phyloP scores from a whole-genome alignment of 768 basidiomycete species.

The Harrya chromipes region DNA sequence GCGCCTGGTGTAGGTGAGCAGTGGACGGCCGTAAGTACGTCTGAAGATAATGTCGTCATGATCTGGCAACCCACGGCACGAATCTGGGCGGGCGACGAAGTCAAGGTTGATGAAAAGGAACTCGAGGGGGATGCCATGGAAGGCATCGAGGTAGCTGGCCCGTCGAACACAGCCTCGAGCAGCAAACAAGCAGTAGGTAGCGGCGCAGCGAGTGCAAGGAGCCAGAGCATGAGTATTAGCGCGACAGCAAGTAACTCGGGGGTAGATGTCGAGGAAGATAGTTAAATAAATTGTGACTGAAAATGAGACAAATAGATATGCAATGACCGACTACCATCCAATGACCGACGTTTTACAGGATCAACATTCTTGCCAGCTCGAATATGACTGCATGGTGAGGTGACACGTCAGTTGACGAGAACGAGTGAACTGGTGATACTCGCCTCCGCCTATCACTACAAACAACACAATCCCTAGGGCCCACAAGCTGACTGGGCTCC shows the following conservation, averaged over 20 bases:
- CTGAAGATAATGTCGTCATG: conserved; percentile 96
- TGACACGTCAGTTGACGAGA: conserved; percentile 9
- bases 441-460: conserved; percentile 79
- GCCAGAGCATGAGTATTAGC: conserved; percentile 63
- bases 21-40: conserved; percentile 85
- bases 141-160: conserved; percentile 50
- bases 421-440: conserved; percentile 23
- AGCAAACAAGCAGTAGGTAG: conserved; percentile 23
- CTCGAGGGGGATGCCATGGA: conserved; percentile 81
- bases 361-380: conserved; percentile 63
- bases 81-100: conserved; percentile 88
- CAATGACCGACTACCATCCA: conserved; percentile 8
- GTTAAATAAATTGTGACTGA: conserved; percentile 15
- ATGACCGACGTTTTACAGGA: conserved; percentile 44
- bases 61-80: conserved; percentile 97
- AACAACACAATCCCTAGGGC: conserved; percentile 72
- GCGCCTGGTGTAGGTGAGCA: conserved; percentile 77
- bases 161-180: conserved; percentile 15
- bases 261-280: conserved; percentile 42
- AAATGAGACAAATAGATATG: conserved; percentile 10
- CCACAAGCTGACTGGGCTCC: conserved; percentile 73
- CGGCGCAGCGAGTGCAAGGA: conserved; percentile 42
- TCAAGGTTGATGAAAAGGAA: conserved; percentile 81
- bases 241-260: conserved; percentile 47
- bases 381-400: conserved; percentile 55